Evolutionary conservation across 371 early-diverging fungal genomes (phyloP), one percentile per base, ranked within the genome.

Genomic region (Saksenaea oblongispora): DNA sequence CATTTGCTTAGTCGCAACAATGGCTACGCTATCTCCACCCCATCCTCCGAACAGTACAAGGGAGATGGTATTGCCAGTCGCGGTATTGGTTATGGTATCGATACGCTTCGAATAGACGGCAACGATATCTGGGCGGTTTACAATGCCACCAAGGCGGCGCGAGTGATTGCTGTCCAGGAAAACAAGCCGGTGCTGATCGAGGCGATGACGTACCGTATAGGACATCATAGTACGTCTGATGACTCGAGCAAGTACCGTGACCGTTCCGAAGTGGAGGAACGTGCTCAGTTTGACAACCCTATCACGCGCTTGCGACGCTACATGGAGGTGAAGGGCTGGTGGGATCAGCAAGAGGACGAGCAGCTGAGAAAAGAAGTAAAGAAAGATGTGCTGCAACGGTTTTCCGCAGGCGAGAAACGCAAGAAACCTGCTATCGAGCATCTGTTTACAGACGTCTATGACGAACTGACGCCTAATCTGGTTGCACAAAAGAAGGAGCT

Each of bases 1-100:
- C n/a, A n/a, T n/a, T n/a, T n/a, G n/a, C n/a, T n/a, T 62, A 91
- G 93, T 83, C 92, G 99, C 53, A 98, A 98, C 87, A 98, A 98
- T 78, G 98, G 98, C 7, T 98, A 91, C 75, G 98, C 99, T 31
- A 98, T 98, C 53, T 98, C 98, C 0, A 98, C 99, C 0, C 98
- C 98, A 11, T 84, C 93, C 10, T 75, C 84, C 41, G 98, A 98
- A 63, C 98, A 98, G 82, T 98, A 97, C 76, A 87, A 91, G 62
- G 98, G 98, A 22, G 98, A 98, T 67, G 98, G 98, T 42, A 97
- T 98, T 74, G 95, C 90, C 67, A 83, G 86, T 56, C 89, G 97
- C 61, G 96, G 97, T 39, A 85, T 91, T 58, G 98, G 98, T 4
- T 98, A 98, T 69, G 99, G 98, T n/a, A 95, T 98, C 67, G 91